Evolutionary conservation across 495 filamentous ascomycete species (phyloP), one percentile per base, ranked within the genome.

Genomic region (Tuber melanosporum): DNA sequence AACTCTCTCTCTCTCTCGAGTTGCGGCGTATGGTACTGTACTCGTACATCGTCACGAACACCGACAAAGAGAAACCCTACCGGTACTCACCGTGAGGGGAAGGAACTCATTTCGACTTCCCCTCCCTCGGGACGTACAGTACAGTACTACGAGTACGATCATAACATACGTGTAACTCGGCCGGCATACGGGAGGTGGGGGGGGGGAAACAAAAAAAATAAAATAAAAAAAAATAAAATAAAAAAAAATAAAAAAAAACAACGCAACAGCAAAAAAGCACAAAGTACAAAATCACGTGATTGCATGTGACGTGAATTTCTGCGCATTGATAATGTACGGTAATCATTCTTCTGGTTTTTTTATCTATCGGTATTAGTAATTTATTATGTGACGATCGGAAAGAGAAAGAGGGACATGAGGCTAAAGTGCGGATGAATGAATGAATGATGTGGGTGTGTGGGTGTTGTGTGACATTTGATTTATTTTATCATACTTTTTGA

Each of bases 281-380:
- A 32, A 66, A 66, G 57, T 66, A 66, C 57, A 66, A 57, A 15
- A 66, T 66, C 57, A 66, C 57, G 57, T 66, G 57, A 66, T 66
- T 5, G 57, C 57, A 66, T 66, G 57, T 66, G 57, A 66, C 3
- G 10, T 2, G n/a, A 9, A 3, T 7, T 7, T 2, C 3, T 20
- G 5, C 19, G 22, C 17, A n/a, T 46, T 1, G 42, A 10, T 43
- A 10, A 22, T 22, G 19, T n/a, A n/a, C n/a, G n/a, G n/a, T 9
- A 5, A 49, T 49, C 19, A 41, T 41, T 41, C n/a, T 41, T 6
- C 46, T 49, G 42, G 17, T 32, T 1, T 5, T 6, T 7, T 6
- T 8, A 49, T 20, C 8, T 66, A 32, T 32, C n/a, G n/a, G 52
- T 32, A 32, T 66, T 66, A 66, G n/a, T 66, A 66, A 66, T 62